Conservation (phyloP, 2,329 filamentous ascomycete species). For the Lachnellula arida region DNA sequence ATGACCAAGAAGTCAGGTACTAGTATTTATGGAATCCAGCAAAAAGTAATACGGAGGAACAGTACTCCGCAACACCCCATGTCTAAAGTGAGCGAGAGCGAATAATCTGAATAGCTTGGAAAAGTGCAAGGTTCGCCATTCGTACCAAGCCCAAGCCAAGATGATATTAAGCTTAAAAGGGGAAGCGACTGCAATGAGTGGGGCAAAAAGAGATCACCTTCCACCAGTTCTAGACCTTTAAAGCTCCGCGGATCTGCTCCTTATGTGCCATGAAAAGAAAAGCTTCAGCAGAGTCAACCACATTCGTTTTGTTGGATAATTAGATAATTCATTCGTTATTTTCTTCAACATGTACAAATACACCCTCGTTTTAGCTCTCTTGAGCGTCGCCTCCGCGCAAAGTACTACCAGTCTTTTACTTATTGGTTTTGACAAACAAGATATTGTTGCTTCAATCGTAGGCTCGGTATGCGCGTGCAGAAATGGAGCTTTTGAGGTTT, state of each 20-base stretch:
- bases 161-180: background rate
- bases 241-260: background rate
- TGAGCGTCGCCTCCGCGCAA: constrained; percentile 3
- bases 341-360: constrained; percentile 6
- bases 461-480: constrained; percentile 5
- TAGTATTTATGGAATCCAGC: too few relatives aligned
- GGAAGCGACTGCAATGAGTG: background rate
- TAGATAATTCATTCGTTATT: background rate
- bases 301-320: background rate
- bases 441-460: constrained; percentile 13
- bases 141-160: too few relatives aligned
- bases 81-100: too few relatives aligned
- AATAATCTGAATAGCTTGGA: too few relatives aligned
- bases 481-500: background rate
- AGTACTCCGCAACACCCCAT: too few relatives aligned
- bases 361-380: constrained; percentile 2
- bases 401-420: constrained; percentile 3
- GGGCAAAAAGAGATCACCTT: too few relatives aligned
- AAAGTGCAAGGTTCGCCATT: too few relatives aligned
- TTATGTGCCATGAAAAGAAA: background rate
- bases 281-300: background rate
- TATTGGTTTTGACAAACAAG: constrained; percentile 3
- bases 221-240: background rate
- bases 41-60: too few relatives aligned
- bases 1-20: too few relatives aligned